Evolutionary conservation across 805 yeast species (phyloP), one percentile per base, ranked within the genome.

Genomic region (Saccharomycopsis fermentans): DNA sequence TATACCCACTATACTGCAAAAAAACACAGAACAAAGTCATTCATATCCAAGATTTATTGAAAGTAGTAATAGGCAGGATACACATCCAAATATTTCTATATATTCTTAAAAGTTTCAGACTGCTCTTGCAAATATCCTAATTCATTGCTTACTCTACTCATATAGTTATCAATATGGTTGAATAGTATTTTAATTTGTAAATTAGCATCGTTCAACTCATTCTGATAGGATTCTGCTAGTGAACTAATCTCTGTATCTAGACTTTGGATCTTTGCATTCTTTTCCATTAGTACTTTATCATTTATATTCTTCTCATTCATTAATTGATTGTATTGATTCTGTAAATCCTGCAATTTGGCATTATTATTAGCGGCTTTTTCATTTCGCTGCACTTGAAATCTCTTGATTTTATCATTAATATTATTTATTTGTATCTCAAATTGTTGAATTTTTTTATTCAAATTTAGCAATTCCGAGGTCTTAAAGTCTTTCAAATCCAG

Each of bases 161-260:
- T 57, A 26, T 61, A 61, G 12, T 55, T 40, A 14, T 66, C 68
- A 48, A 67, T 62, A 51, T 67, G 70, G 17, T 64, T 65, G 57
- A 64, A 59, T 52, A 66, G 62, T 29, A 67, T 32, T 55, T 64
- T 65, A 11, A 68, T 59, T 55, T 69, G 69, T 17, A 64, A 63
- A 55, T 73, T 74, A 17, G 77, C 69, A 47, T 72, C 75, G 54
- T 72, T 70, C 14, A 68, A 68, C 59, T 79, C 81, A 35, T 67
- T 66, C 54, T 75, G 74, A 59, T 70, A 75, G 6, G 74, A 73
- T 32, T 63, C 63, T 55, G 68, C 68, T 61, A 69, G 24, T 1
- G 63, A 64, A 63, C 64, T 64, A 40, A 75, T 77, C 52, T 69
- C 69, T 9, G 66, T 67, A 60, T 76, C 76, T n/a, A 76, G 68